These are phyloP conservation scores for Capsicum rhomboideum DNA, from an alignment of 257 asterid species.

Conservation along the genomic window DNA sequence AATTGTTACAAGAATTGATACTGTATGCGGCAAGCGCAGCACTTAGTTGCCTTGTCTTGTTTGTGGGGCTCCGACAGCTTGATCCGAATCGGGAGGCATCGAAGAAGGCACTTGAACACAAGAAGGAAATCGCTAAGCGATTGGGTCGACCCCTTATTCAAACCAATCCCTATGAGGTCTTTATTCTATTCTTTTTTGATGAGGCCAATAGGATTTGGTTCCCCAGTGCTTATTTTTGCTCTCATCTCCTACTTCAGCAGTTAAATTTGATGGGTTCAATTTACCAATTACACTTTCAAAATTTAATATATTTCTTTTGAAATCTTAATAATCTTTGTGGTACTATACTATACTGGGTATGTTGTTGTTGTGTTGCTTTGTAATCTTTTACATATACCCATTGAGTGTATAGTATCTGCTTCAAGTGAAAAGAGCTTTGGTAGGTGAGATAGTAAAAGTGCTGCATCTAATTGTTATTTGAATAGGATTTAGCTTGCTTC, in stretches of 20 bases:
- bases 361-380: too few relatives aligned
- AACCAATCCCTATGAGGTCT: slow-evolving; percentile 83
- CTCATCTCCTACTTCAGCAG: not conserved
- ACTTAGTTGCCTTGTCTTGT: slow-evolving; percentile 66
- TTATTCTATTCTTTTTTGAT: not conserved
- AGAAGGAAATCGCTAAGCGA: slow-evolving; percentile 85
- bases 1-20: slow-evolving; percentile 54
- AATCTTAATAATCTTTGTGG: not conserved
- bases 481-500: not conserved
- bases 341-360: too few relatives aligned
- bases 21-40: slow-evolving; percentile 91
- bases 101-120: slow-evolving; percentile 69
- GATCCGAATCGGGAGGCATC: slow-evolving; percentile 88
- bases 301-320: not conserved
- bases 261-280: not conserved
- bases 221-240: too few relatives aligned
- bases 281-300: not conserved
- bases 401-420: not conserved
- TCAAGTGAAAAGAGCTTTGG: not conserved
- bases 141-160: slow-evolving; percentile 75
- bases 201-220: too few relatives aligned
- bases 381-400: not conserved
- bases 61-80: slow-evolving; percentile 59
- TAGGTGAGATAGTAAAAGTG: not conserved
- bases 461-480: not conserved